Evolutionary conservation across 768 basidiomycete genomes (phyloP).

Genomic region (Tricholoma furcatifolium): DNA sequence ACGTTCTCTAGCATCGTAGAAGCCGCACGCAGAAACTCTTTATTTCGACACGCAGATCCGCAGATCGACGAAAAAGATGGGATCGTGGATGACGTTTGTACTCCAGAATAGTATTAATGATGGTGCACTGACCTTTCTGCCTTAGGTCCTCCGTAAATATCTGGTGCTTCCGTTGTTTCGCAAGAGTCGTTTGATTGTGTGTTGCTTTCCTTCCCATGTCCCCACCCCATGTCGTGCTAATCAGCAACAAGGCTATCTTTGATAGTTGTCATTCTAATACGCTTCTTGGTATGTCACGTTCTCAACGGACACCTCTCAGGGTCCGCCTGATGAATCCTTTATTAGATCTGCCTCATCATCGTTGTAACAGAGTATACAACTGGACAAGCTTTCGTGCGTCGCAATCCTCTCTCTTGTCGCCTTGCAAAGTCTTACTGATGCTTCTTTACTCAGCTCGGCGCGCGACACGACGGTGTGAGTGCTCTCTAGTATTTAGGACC

Average conservation of each 20-base stretch:
- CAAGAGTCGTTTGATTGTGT: background rate
- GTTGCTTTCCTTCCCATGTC: background rate
- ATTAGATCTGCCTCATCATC: conserved; percentile 1
- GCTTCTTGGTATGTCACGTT: background rate
- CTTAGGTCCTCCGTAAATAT: background rate
- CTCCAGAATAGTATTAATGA: too few species aligned
- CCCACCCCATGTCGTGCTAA: background rate
- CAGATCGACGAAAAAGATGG: background rate
- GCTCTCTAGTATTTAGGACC: too few species aligned
- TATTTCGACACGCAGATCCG: background rate
- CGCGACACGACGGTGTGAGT: background rate
- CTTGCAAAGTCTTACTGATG: background rate
- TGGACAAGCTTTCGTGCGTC: background rate
- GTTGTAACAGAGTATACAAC: conserved; percentile 2
- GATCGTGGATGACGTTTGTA: conserved; percentile 5
- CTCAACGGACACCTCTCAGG: background rate
- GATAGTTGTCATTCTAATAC: conserved; percentile 7
- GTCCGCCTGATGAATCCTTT: background rate
- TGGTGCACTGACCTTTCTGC: background rate
- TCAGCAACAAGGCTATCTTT: background rate
- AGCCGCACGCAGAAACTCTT: background rate
- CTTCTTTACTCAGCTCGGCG: too few species aligned
- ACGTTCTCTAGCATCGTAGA: background rate
- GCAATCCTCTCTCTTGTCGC: background rate
- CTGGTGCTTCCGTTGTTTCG: background rate